Evolutionary conservation across 495 filamentous ascomycete genomes (phyloP).

Genomic region (Penicillium fimorum): DNA sequence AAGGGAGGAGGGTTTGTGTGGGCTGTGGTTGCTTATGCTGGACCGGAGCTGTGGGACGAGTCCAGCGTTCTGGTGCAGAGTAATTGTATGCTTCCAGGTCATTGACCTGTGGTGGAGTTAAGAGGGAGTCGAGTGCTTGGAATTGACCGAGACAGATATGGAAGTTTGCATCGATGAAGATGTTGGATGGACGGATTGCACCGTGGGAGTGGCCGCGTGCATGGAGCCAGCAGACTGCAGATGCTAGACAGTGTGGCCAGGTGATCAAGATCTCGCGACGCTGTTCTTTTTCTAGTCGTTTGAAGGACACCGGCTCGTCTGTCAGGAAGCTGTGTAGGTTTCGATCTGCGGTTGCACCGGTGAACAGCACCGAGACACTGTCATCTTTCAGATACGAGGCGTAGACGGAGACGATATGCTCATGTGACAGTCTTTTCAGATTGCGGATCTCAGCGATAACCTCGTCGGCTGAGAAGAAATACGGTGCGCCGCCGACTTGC

Average conservation of each 20-base stretch:
- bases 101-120: conserved; percentile 49
- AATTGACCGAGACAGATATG: conserved; percentile 74
- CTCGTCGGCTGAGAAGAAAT: conserved; percentile 60
- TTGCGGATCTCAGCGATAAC: conserved; percentile 67
- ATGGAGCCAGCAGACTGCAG: conserved; percentile 76
- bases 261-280: conserved; percentile 67
- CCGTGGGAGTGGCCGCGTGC: conserved; percentile 68
- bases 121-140: conserved; percentile 59
- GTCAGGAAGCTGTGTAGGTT: conserved; percentile 77
- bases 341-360: conserved; percentile 64
- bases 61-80: conserved; percentile 78
- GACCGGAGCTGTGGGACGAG: conserved; percentile 31
- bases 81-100: conserved; percentile 88
- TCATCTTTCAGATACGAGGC: conserved; percentile 75
- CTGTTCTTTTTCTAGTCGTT: conserved; percentile 68
- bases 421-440: conserved; percentile 64
- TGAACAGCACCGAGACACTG: conserved; percentile 73
- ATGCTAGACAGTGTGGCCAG: conserved; percentile 85
- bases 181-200: conserved; percentile 80
- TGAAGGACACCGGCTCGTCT: conserved; percentile 63
- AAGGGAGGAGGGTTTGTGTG: conserved; percentile 36
- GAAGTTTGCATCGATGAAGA: conserved; percentile 70
- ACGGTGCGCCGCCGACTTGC: conserved; percentile 56
- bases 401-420: conserved; percentile 78
- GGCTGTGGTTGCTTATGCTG: conserved; percentile 5